Base-by-base conservation (phyloP, 75 land plant species). In the Selaginella moellendorffii region DNA sequence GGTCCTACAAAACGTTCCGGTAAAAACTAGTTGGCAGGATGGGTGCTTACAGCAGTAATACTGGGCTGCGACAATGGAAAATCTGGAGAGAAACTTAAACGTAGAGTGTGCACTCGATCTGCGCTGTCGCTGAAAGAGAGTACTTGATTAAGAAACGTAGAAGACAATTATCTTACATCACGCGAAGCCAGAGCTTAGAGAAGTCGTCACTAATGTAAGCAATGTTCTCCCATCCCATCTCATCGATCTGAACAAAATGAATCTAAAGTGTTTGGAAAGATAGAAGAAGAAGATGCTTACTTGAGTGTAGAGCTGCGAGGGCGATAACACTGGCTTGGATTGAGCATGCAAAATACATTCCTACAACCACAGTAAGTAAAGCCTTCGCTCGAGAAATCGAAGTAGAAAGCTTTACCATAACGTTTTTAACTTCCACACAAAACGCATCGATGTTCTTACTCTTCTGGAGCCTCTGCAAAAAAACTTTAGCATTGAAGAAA, bases 1-100 rank as follows among this genome's bases (percentile, higher is more conserved):
- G 46, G 8, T 75, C 69, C 77, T 75, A 66, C 12, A 61, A n/a
- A n/a, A n/a, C n/a, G n/a, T n/a, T n/a, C n/a, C n/a, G n/a, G n/a
- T n/a, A n/a, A n/a, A n/a, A n/a, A n/a, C n/a, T n/a, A n/a, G n/a
- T n/a, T n/a, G n/a, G n/a, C n/a, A n/a, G n/a, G n/a, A n/a, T n/a
- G n/a, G n/a, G n/a, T 10, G 73, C 80, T 69, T 53, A 78, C 80
- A 54, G 73, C 68, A 63, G 72, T 54, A 27, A 63, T 59, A 0
- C n/a, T 26, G 24, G 80, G 80, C 63, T 65, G 63, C 27, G 26
- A 52, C 54, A 69, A 64, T 20, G 80, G 80, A 53, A 69, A 78
- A 1, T 74, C 72, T 2, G 73, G 36, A 28, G 77, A 58, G 24
- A 78, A 27, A 27, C 59, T 17, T 52, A 78, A 46, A 26, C 65